A percentile compares a stretch with the other conserved stretches of the same genome.
These are phyloP conservation scores for Stephania cephalantha DNA, from an alignment of 164 flowering plant species.

Conservation along the genomic window DNA sequence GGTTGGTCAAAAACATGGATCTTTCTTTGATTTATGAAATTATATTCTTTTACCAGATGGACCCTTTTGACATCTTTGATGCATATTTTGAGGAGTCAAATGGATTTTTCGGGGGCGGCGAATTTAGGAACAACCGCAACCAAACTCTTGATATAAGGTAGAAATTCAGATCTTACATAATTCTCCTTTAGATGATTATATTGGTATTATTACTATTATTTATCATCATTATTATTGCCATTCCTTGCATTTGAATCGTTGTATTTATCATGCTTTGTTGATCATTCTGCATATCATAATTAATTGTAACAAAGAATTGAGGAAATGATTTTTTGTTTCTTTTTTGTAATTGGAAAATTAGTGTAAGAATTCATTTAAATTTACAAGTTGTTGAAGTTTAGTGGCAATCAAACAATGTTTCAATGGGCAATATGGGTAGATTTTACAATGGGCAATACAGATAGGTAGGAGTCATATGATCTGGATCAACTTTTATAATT, in stretches of 20 bases:
- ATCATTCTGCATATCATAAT: neutral
- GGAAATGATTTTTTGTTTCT: too few species aligned
- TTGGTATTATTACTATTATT: too few species aligned
- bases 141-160: constrained; percentile 72
- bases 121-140: constrained; percentile 31
- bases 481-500: neutral
- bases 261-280: neutral
- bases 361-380: neutral
- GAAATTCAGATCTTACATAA: neutral
- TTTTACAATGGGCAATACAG: neutral
- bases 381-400: neutral
- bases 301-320: too few species aligned
- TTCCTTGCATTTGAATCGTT: too few species aligned
- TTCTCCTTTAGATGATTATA: neutral
- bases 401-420: neutral
- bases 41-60: constrained; percentile 43
- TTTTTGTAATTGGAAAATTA: neutral
- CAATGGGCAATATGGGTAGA: neutral
- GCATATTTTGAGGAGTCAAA: constrained; percentile 66
- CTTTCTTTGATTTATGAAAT: constrained; percentile 4
- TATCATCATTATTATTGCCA: too few species aligned
- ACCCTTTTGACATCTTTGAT: constrained; percentile 80
- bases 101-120: constrained; percentile 59
- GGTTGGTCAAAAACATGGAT: neutral
- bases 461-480: neutral